Evolutionary conservation across 768 basidiomycete species (phyloP).

Genomic region (Podaxis sp.): DNA sequence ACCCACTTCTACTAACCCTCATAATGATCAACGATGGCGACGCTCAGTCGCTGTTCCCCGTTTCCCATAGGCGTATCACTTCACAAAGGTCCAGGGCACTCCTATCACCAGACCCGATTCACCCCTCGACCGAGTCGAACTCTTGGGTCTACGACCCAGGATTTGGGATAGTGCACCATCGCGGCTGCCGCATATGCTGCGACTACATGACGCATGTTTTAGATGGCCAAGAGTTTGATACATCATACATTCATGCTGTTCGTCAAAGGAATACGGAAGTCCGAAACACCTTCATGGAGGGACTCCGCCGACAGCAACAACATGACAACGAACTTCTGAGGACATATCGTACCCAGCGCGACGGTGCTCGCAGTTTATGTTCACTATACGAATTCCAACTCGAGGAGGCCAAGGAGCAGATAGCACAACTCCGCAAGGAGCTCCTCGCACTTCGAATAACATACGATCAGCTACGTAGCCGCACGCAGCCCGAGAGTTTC

Average conservation of each 20-base stretch:
- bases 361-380: conserved; percentile 18
- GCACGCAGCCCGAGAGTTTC: background rate
- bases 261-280: conserved; percentile 14
- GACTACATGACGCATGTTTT: conserved; percentile 19
- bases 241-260: conserved; percentile 16
- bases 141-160: conserved; percentile 17
- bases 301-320: conserved; percentile 18
- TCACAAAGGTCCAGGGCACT: background rate
- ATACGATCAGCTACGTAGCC: conserved; percentile 18
- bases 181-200: conserved; percentile 17
- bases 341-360: conserved; percentile 21
- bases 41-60: background rate
- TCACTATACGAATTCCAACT: conserved; percentile 17
- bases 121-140: background rate
- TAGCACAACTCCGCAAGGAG: conserved; percentile 22
- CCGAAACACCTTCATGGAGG: conserved; percentile 17
- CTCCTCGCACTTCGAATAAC: conserved; percentile 23
- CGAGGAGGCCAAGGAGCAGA: conserved; percentile 18
- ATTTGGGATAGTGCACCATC: conserved; percentile 20
- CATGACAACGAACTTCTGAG: conserved; percentile 18
- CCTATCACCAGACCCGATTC: background rate
- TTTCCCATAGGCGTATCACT: background rate
- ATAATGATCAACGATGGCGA: background rate
- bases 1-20: background rate
- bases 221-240: conserved; percentile 3